A percentile compares a stretch with the other conserved stretches of the same genome.
These are phyloP conservation scores for Zanthoxylum bungeanum DNA, from an alignment of 345 rosid species.

Conservation along the genomic window DNA sequence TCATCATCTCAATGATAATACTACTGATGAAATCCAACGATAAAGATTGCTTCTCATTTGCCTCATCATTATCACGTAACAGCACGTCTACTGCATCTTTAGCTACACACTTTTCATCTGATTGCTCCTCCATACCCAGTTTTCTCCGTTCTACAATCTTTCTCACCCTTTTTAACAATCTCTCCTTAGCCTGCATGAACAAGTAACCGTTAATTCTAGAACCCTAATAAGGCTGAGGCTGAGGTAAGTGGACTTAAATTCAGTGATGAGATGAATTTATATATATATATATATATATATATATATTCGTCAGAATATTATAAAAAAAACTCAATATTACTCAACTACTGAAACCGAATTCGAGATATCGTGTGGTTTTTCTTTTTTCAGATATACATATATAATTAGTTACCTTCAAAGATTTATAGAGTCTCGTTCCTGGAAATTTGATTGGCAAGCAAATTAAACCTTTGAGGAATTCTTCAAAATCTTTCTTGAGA, in stretches of 20 bases:
- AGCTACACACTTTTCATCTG: slow-evolving; percentile 17
- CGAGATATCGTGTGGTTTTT: background rate
- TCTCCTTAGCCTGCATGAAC: slow-evolving; percentile 71
- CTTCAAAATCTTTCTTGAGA: slow-evolving; percentile 69
- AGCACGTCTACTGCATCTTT: slow-evolving; percentile 71
- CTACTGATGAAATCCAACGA: slow-evolving; percentile 71
- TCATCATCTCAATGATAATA: slow-evolving; percentile 89
- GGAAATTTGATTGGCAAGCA: slow-evolving; percentile 90
- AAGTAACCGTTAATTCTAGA: background rate
- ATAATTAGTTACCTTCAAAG: slow-evolving; percentile 59
- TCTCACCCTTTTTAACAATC: slow-evolving; percentile 54
- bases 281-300: too few species aligned
- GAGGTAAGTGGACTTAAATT: too few species aligned
- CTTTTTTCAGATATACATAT: background rate
- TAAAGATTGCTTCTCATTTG: slow-evolving; percentile 49
- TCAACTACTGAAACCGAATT: too few species aligned
- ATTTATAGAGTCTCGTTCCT: slow-evolving; percentile 78
- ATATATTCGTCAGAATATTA: too few species aligned
- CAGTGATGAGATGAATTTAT: too few species aligned
- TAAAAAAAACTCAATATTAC: too few species aligned
- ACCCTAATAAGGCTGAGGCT: background rate
- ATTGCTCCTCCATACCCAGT: slow-evolving; percentile 29
- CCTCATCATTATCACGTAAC: slow-evolving; percentile 43
- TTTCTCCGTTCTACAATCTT: slow-evolving; percentile 65
- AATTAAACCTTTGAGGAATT: slow-evolving; percentile 85